Base-by-base conservation (phyloP, 2,329 filamentous ascomycete genomes). In the Dothistroma pini region DNA sequence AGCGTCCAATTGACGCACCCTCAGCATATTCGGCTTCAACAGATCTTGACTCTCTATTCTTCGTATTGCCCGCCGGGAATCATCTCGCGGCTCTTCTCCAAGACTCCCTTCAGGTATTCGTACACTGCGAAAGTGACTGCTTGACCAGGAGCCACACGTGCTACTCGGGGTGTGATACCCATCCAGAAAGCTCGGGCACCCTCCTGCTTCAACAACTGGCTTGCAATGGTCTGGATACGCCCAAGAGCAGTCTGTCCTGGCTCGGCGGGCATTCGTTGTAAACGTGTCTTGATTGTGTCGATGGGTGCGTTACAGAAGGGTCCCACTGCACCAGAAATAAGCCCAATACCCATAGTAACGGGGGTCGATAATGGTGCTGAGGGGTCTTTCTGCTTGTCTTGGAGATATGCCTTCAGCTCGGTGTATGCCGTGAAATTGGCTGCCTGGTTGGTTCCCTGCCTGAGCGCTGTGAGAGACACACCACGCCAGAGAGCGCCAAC, bases 401-500 rank as follows among this genome's bases (percentile, higher is more conserved):
- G 87, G 56, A 97, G 82, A 56, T 81, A 81, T 63, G 89, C 85
- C 81, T 96, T 96, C 78, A 99, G 88, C 78, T 97, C 91, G 0
- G 89, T 90, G 80, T 99, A 99, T 11, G 95, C 93, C 14, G 93
- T 97, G 82, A 99, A 99, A 82, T 99, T 99, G 77, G 93, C 92
- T 52, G 96, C 95, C 81, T 99, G 95, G 80, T 99, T 99, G 66
- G 89, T 92, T 66, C 95, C 95, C 81, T 99, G 95, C 60, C 95
- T 86, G 70, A 99, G 83, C 0, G 95, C 95, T 1, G 95, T 99
- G 61, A 99, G 83, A 32, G 89, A 91, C 5, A 99, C 95, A 75
- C 95, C 95, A 62, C 95, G 89, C 80, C 96, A 99, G 38, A 99
- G 79, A 5, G 93, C 90, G 59, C 90, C 87, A 68, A 89, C 76